Base-by-base conservation (phyloP, 805 yeast species). In the Kuraishia floccosa region DNA sequence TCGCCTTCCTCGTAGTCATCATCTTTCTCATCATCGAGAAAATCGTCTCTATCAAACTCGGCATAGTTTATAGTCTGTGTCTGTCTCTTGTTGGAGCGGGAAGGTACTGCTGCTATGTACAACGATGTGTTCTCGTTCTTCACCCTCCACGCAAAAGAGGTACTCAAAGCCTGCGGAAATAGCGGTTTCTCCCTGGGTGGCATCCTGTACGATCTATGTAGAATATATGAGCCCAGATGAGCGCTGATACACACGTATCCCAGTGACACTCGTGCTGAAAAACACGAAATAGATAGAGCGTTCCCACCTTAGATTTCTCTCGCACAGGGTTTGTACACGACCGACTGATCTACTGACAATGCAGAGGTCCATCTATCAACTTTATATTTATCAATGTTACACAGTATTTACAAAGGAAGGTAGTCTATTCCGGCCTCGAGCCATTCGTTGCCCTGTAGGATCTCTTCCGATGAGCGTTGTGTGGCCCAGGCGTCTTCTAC, bases 61-160 rank as follows among this genome's bases (percentile, higher is more conserved):
- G 95, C 91, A 47, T 86, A 86, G 49, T 81, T 83, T 31, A 83
- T 72, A 30, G 75, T 78, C 27, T 72, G 59, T 8, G 83, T 76
- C 25, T 64, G 57, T 42, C 95, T 63, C 50, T 84, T 85, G 21
- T 85, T 76, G 19, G 78, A 68, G 40, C 96, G 68, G 3, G 86
- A 72, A 2, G 84, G 82, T 16, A 80, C 76, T 1, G 85, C 79
- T 2, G 84, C 69, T 23, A 79, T 65, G 41, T 77, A 71, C 20
- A 87, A 56, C 2, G 93, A 74, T 21, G 85, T 82, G 35, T 77
- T 74, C 21, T 76, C 79, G 38, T 78, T 76, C 38, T 82, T 71
- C 25, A 85, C 63, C 39, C 96, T 61, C 32, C 81, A 71, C 24
- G 74, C 65, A 40, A 83, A 70, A 19, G 87, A 79, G 1, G 94